These are phyloP conservation scores for Dioscorea cayenensis DNA, from an alignment of 116 monocot genomes.

Conservation along the genomic window DNA sequence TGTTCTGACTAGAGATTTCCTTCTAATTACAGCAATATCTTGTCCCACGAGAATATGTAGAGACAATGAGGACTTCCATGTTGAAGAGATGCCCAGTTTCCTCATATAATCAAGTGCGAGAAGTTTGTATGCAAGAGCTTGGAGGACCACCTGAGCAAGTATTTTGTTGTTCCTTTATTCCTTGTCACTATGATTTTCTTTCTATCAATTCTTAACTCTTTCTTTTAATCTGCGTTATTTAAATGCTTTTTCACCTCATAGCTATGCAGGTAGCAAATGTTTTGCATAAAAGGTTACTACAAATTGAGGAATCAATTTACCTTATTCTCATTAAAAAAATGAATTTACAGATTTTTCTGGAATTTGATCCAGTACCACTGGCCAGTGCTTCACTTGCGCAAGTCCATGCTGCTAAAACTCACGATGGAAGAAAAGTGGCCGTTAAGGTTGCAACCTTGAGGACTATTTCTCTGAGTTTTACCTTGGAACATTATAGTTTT, in stretches of 20 bases:
- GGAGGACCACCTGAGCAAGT: constrained; percentile 77
- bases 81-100: constrained; percentile 86
- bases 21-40: constrained; percentile 58
- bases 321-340: neutral
- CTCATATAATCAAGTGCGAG: constrained; percentile 73
- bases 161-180: constrained; percentile 1
- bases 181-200: neutral
- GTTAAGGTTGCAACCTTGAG: constrained; percentile 53
- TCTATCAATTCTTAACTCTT: neutral
- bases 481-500: neutral
- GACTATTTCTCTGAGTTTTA: neutral
- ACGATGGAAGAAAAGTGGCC: constrained; percentile 81
- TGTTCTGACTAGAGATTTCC: neutral
- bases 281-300: neutral
- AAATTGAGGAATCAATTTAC: neutral
- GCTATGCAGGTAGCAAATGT: neutral
- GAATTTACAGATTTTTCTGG: constrained; percentile 54
- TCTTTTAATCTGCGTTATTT: neutral
- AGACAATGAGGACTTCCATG: constrained; percentile 80
- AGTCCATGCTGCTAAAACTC: constrained; percentile 84
- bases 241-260: neutral
- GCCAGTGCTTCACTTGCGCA: constrained; percentile 98
- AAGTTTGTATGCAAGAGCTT: constrained; percentile 66
- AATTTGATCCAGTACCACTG: constrained; percentile 72
- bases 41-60: constrained; percentile 87